Conservation (phyloP, 345 rosid species). For the Ceriops decandra region DNA sequence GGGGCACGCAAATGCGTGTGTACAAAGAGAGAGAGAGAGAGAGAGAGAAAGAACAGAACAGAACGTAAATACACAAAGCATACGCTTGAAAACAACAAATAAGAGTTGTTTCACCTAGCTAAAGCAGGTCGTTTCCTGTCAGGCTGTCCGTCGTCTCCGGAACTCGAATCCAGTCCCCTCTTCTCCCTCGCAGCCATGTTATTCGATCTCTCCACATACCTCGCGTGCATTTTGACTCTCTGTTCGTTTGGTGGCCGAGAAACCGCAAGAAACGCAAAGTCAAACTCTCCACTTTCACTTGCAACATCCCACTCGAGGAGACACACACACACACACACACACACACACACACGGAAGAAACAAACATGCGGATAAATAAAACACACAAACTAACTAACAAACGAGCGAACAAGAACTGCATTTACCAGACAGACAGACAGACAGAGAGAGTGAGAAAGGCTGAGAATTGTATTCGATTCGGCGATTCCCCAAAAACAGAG, state of each 20-base stretch:
- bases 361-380: too few species aligned
- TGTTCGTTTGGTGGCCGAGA: background rate
- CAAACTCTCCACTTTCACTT: background rate
- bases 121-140: slow-evolving; percentile 35
- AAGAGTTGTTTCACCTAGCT: slow-evolving; percentile 18
- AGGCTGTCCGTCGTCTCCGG: slow-evolving; percentile 30
- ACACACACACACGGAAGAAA: background rate
- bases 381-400: too few species aligned
- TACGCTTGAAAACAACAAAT: background rate
- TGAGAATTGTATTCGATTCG: too few species aligned
- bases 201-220: slow-evolving; percentile 23
- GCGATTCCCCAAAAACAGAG: too few species aligned
- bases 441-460: too few species aligned
- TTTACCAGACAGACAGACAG: too few species aligned
- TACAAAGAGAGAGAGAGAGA: too few species aligned
- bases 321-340: background rate
- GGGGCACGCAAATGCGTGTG: too few species aligned
- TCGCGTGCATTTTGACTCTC: slow-evolving; percentile 20
- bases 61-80: too few species aligned
- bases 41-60: too few species aligned
- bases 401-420: too few species aligned
- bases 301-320: background rate
- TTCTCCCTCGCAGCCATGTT: slow-evolving; percentile 20
- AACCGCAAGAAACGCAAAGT: background rate
- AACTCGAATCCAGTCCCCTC: slow-evolving; percentile 24